A percentile compares a stretch with the other conserved stretches of the same genome.
Conservation (phyloP, 1,139 yeast species). For the Starmera stellimalicola region DNA sequence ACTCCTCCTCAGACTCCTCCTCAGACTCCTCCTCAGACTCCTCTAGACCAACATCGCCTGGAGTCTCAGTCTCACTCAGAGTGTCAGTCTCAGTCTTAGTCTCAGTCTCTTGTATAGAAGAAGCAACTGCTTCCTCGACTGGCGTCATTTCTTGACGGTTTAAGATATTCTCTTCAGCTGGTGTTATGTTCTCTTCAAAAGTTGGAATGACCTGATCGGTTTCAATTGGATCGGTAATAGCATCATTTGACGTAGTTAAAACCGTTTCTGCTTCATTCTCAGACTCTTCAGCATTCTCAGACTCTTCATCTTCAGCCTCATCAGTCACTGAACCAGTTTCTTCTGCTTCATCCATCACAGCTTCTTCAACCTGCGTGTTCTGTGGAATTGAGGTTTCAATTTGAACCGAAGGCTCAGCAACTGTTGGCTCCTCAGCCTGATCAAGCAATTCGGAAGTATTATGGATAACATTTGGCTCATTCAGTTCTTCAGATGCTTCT, state of each 20-base stretch:
- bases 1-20: not conserved
- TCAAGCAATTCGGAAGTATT: too few relatives aligned
- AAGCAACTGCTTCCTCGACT: not conserved
- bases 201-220: too few relatives aligned
- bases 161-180: not conserved
- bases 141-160: not conserved
- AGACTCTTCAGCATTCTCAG: not conserved
- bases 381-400: not conserved
- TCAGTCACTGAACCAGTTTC: not conserved
- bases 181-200: too few relatives aligned
- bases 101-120: not conserved
- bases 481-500: too few relatives aligned
- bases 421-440: constrained; percentile 1
- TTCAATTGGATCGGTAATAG: not conserved
- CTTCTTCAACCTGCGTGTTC: not conserved
- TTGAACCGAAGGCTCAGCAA: not conserved
- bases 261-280: constrained; percentile 1
- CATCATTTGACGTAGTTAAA: not conserved
- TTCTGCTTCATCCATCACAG: too few relatives aligned
- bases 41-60: constrained; percentile 3
- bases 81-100: not conserved
- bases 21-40: not conserved
- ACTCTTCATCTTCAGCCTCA: constrained; percentile 1
- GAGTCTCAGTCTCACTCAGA: not conserved
- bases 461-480: too few relatives aligned